Base-by-base conservation (phyloP, 1,284 basidiomycete species). In the Ganoderma lucidum region DNA sequence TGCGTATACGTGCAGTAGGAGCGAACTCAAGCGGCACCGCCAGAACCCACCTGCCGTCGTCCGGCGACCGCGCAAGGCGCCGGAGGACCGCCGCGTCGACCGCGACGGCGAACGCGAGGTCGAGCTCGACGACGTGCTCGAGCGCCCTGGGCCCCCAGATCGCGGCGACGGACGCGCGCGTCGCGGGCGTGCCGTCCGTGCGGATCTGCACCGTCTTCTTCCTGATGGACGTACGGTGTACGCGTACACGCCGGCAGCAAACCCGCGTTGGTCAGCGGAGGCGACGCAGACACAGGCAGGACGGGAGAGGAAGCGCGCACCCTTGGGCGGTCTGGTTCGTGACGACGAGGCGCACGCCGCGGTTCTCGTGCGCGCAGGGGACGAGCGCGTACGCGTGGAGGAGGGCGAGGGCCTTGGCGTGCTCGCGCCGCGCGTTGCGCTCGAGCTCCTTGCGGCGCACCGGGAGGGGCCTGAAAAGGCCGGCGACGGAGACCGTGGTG, bases 391-490 rank as follows among this genome's bases (percentile, higher is more conserved):
- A 99, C 0, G 95, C 96, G 66, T 92, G 92, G 53, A 99, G 80
- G 10, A 98, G 83, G 10, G 87, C 86, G 45, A 98, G 81, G 0
- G 94, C 93, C 77, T 98, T 98, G 3, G 89, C 89, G 78, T 93
- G 97, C 77, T 99, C 97, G 55, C 96, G 90, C 79, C 98, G 99
- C 5, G 88, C 84, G 73, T 97, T 97, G 68, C 95, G 88, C 77
- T 96, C 92, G 60, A 99, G 88, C 77, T 99, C 97, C 78, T 97
- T 97, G 8, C 96, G 86, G 2, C 98, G 88, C 2, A 99, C 98
- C 0, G 98, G 96, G 0, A 98, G 85, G 0, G 92, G 87, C 10
- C 85, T 82, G 81, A 99, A 99, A 3, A 99, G 84, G 12, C 90
- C 89, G 0, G 87, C 84, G 2, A 99, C 81, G 0, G 84, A 85